These are phyloP conservation scores for Harringtonia aguacate DNA, from an alignment of 2,329 filamentous ascomycete genomes.

Conservation along the genomic window DNA sequence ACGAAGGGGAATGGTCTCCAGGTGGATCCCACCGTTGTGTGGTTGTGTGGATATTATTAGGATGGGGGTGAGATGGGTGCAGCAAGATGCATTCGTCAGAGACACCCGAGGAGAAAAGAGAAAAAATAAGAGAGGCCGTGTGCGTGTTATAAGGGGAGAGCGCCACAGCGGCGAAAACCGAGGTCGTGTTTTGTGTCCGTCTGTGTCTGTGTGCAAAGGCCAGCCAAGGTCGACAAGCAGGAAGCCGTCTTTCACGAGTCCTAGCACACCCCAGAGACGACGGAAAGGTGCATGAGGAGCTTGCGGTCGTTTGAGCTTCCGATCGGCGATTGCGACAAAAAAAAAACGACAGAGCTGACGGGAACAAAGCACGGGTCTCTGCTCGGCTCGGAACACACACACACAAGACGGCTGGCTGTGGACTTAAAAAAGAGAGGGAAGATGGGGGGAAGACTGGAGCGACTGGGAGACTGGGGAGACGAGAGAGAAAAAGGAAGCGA, in stretches of 20 bases:
- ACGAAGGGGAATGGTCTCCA: too few species aligned
- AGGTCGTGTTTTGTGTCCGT: too few species aligned
- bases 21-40: too few species aligned
- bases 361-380: background rate
- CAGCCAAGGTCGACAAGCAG: background rate
- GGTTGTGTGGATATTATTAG: too few species aligned
- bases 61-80: too few species aligned
- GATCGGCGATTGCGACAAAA: constrained; percentile 6
- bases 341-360: background rate
- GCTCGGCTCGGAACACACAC: background rate
- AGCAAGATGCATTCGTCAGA: too few species aligned
- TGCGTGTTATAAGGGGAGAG: too few species aligned
- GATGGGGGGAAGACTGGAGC: background rate
- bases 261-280: background rate
- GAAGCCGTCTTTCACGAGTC: background rate
- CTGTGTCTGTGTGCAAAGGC: background rate
- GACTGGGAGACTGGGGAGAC: background rate
- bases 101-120: too few species aligned
- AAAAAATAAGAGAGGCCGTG: too few species aligned
- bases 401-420: too few species aligned
- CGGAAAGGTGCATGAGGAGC: constrained; percentile 6
- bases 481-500: background rate
- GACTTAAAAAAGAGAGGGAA: too few species aligned
- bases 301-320: background rate
- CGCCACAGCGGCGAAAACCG: too few species aligned